Evolutionary conservation across 2,329 filamentous ascomycete species (phyloP).

Genomic region (Pyricularia grisea): DNA sequence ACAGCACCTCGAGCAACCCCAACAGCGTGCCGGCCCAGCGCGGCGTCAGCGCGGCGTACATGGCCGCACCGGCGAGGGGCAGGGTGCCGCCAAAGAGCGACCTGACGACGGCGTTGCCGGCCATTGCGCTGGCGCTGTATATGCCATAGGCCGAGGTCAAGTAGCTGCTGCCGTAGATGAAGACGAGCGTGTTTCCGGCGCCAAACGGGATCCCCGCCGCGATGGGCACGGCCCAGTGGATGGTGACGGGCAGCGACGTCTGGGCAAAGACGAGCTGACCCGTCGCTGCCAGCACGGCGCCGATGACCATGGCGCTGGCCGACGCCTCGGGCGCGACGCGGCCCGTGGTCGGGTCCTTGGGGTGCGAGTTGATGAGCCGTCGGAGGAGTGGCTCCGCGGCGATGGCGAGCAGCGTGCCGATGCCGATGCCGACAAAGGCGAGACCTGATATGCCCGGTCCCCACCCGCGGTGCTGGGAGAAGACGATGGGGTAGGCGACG

Average conservation of each 20-base stretch:
- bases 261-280: constrained; percentile 83
- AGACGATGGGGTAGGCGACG: constrained; percentile 80
- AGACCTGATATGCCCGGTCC: constrained; percentile 49
- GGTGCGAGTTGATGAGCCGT: constrained; percentile 67
- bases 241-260: constrained; percentile 68
- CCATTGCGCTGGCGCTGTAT: constrained; percentile 67
- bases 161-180: constrained; percentile 74
- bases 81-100: constrained; percentile 60
- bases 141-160: constrained; percentile 66
- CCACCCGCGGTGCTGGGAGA: constrained; percentile 50
- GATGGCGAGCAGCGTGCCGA: constrained; percentile 54
- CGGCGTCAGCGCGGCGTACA: constrained; percentile 58
- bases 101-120: constrained; percentile 64
- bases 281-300: constrained; percentile 61
- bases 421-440: constrained; percentile 58
- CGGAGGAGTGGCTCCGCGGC: constrained; percentile 63
- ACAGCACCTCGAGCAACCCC: constrained; percentile 55
- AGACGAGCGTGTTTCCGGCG: constrained; percentile 61
- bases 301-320: constrained; percentile 70
- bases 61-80: constrained; percentile 60
- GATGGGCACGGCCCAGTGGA: constrained; percentile 73
- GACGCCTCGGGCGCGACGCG: constrained; percentile 69
- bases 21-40: constrained; percentile 69
- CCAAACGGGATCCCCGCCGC: constrained; percentile 70
- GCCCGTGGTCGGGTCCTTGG: constrained; percentile 65